Evolutionary conservation across 352 stramenopile species (phyloP).

Genomic region (Globisporangium alternatum): DNA sequence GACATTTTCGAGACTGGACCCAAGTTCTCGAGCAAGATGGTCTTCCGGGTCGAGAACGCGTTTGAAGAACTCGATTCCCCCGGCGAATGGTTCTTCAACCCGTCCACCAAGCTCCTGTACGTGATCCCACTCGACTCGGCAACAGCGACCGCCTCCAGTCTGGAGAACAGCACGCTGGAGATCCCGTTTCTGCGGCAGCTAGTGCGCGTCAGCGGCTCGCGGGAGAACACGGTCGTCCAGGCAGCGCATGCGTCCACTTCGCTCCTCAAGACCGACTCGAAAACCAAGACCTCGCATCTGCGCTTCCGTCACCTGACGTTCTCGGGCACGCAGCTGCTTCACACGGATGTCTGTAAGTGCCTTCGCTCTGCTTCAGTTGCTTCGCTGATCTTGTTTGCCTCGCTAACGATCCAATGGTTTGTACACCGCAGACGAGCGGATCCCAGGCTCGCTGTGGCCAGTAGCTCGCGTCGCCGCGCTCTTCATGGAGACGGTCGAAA

Average conservation of each 20-base stretch:
- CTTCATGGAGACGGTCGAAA: slow-evolving; percentile 55
- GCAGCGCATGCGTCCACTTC: slow-evolving; percentile 39
- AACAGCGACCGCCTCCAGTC: slow-evolving; percentile 17
- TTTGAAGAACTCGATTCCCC: slow-evolving; percentile 57
- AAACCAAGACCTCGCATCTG: slow-evolving; percentile 31
- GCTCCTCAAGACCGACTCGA: slow-evolving; percentile 47
- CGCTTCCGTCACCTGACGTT: slow-evolving; percentile 62
- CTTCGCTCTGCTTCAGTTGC: not conserved
- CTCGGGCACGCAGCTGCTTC: slow-evolving; percentile 54
- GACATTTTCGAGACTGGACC: slow-evolving; percentile 37
- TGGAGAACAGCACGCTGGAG: slow-evolving; percentile 37
- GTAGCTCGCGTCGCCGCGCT: slow-evolving; percentile 57
- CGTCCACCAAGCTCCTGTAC: slow-evolving; percentile 39
- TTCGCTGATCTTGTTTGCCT: not conserved
- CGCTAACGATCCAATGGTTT: not conserved
- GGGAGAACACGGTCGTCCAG: slow-evolving; percentile 47
- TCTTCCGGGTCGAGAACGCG: slow-evolving; percentile 66
- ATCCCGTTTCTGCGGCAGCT: slow-evolving; percentile 63
- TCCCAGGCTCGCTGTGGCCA: slow-evolving; percentile 45
- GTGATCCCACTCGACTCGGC: slow-evolving; percentile 48
- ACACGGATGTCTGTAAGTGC: slow-evolving; percentile 58
- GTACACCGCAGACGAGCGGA: slow-evolving; percentile 28
- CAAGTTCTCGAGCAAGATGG: slow-evolving; percentile 7
- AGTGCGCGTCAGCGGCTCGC: slow-evolving; percentile 52
- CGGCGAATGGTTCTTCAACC: slow-evolving; percentile 70